A percentile compares a stretch with the other conserved stretches of the same genome.
These are phyloP conservation scores for Symbiodinium natans DNA, from an alignment of 73 alveolate species.

Conservation along the genomic window DNA sequence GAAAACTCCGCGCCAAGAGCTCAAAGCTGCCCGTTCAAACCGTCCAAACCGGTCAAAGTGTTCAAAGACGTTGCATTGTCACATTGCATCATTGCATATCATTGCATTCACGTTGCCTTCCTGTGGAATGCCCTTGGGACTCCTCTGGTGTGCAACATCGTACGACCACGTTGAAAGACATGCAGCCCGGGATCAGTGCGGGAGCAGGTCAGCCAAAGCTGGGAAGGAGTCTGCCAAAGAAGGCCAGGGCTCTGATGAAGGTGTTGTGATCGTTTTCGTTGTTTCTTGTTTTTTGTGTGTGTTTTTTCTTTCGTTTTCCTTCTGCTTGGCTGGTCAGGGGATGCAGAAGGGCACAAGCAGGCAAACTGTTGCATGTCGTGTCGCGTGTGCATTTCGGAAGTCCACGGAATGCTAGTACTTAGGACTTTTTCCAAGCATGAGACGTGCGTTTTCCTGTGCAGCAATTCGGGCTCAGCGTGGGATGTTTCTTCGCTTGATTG, in stretches of 20 bases:
- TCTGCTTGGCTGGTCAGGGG: slow-evolving; percentile 34
- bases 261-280: not conserved
- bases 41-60: no score
- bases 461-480: not conserved
- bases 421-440: no score
- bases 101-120: no score
- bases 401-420: no score
- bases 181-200: not conserved
- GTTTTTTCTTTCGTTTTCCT: not conserved
- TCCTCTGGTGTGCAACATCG: no score
- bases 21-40: not conserved
- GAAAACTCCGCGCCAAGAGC: slow-evolving; percentile 15
- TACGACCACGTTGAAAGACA: no score
- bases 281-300: not conserved
- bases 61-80: not conserved
- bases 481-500: no score
- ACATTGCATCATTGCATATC: no score
- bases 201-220: slow-evolving; percentile 70
- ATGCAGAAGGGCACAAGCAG: slow-evolving; percentile 31
- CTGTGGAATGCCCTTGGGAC: no score
- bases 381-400: no score
- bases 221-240: slow-evolving; percentile 62
- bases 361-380: no score
- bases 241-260: not conserved
- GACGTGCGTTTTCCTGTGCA: not conserved